A percentile compares a stretch with the other conserved stretches of the same genome.
These are phyloP conservation scores for Corchorus capsularis DNA, from an alignment of 345 rosid species.

Conservation along the genomic window DNA sequence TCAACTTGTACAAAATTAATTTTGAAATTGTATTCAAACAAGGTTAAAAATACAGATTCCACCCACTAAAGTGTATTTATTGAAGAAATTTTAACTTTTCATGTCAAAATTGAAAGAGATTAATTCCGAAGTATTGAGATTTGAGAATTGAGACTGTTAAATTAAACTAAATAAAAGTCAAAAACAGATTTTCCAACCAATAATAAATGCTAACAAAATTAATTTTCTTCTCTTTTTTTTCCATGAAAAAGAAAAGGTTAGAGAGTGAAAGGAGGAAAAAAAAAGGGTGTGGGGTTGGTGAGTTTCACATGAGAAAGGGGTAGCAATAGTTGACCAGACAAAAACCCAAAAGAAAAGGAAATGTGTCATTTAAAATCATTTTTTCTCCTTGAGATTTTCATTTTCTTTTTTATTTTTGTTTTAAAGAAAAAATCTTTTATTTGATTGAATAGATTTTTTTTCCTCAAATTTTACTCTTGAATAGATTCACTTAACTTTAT, in stretches of 20 bases:
- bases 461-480: not conserved
- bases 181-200: not conserved
- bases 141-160: too few relatives aligned
- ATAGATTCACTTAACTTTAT: slow-evolving; percentile 15
- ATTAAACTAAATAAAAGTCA: too few relatives aligned
- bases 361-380: too few relatives aligned
- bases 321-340: slow-evolving; percentile 30
- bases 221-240: not conserved
- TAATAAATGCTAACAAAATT: slow-evolving; percentile 3
- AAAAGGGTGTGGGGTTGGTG: slow-evolving; percentile 25
- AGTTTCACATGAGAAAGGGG: slow-evolving; percentile 32
- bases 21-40: too few relatives aligned
- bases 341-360: not conserved
- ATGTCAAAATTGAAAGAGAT: too few relatives aligned
- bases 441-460: too few relatives aligned
- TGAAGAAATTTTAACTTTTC: too few relatives aligned
- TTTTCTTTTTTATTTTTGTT: not conserved
- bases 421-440: not conserved
- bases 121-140: too few relatives aligned
- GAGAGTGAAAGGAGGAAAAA: not conserved
- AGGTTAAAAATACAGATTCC: too few relatives aligned
- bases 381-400: too few relatives aligned
- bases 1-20: too few relatives aligned
- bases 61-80: too few relatives aligned
- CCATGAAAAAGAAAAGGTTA: not conserved